Evolutionary conservation across 352 stramenopile species (phyloP), one percentile per base, ranked within the genome.

Genomic region (Phytophthora nicotianae): DNA sequence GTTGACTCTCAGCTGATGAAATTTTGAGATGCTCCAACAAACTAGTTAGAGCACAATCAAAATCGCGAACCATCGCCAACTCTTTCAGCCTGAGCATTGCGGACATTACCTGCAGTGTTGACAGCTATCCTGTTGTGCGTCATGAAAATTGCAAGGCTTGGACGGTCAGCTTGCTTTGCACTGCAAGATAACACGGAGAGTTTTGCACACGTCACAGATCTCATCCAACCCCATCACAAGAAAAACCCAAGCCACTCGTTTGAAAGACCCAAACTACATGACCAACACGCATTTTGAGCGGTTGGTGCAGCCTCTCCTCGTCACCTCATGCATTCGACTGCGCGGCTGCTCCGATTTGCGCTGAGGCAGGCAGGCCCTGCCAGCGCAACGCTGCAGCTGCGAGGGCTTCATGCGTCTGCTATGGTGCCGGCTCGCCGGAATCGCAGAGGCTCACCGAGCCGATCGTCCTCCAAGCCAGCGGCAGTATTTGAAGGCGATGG

Each of bases 391-490:
- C 43, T 67, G 29, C 69, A 71, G 8, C 52, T 62, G 26, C 66
- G 72, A 26, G 50, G 38, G 9, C 59, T 92, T 29, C 81, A 87
- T 43, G 77, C 66, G 1, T 89, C 81, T 16, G 13, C 58, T 19
- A 26, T 65, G 9, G 54, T 54, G 6, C 35, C 75, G 17, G 81
- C 81, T 29, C 77, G 83, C 9, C 70, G 67, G 13, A 86, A 84
- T 60, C 71, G 73, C 26, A 67, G 77, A 50, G 68, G 62, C 16
- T 65, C 64, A 0, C 46, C 70, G 5, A 67, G 54, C 26, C 35
- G 29, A 20, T 51, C 58, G 3, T 54, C 65, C 14, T 57, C 62
- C 5, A 74, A 66, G 9, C 52, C 64, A 11, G 62, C 54, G 7
- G 35, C 58, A 29, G 59, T 77, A 6, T 79, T 83, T 37, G 55